Evolutionary conservation across 2,329 filamentous ascomycete species (phyloP), one percentile per base, ranked within the genome.

Genomic region (Malbranchea zuffiana): DNA sequence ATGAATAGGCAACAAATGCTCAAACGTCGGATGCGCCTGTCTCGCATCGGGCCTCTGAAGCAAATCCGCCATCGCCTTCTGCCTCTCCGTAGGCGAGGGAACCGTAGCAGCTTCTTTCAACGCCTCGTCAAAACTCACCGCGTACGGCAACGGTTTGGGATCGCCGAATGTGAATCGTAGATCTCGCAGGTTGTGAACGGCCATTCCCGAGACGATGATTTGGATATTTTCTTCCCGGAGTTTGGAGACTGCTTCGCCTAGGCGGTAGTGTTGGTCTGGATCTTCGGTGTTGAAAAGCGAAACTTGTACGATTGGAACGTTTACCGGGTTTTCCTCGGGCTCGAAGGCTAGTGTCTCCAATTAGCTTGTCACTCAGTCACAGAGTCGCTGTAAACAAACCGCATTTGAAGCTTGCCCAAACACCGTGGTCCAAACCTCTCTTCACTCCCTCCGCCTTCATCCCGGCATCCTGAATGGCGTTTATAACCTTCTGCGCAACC

Each of bases 151-250:
- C 0, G 72, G 68, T 6, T 47, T 49, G 7, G 62, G 56, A 30
- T 65, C 56, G 5, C 63, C 65, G 46, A 64, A 62, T 10, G 60
- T 55, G 48, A 64, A 62, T 12, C 59, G 60, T 47, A 74, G 34
- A 44, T 81, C 73, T 1, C 72, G 65, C 23, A 82, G 61, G 47
- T 82, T 82, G 48, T 82, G 79, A 15, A 82, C 80, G 0, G 79
- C 78, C 79, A 85, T 84, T 7, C 81, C 81, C 0, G 78, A 79
- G 16, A 72, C 73, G 30, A 86, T 72, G 41, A 86, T 75, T 32
- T 80, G 65, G 35, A 84, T 67, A 12, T 73, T 73, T 37, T 82
- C 71, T 11, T 81, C 74, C 11, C 82, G 71, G 1, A 86, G 67
- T n/a, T 67, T 57, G 6, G 73, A 61, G 2, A 86, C 64, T 1